Base-by-base conservation (phyloP, 495 filamentous ascomycete genomes). In the Aspergillus conjunctus region DNA sequence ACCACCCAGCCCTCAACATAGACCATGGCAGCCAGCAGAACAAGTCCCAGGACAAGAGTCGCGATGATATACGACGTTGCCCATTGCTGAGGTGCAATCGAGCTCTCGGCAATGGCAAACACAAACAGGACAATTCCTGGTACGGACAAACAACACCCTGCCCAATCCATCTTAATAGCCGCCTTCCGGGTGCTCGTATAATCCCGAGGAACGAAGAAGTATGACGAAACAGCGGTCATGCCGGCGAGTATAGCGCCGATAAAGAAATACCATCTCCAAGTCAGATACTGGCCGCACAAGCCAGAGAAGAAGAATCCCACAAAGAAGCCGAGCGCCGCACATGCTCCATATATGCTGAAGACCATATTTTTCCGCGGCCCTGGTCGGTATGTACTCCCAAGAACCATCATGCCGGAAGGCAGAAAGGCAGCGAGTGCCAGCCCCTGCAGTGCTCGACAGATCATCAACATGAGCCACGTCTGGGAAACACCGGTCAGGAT, bases 291-390 rank as follows among this genome's bases (percentile, higher is more conserved):
- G 4, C 82, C 87, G 3, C 83, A 79, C 1, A 91, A 26, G 0
- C 91, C 92, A 7, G 91, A 89, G 52, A 92, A 83, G 69, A 94
- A 90, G 48, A 95, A 90, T 1, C 92, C 92, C 9, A 84, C 67
- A 63, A 91, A 95, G 75, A 96, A 95, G 0, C 92, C 92, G 0
- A 93, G 61, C 0, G 88, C 86, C 0, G 91, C 91, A 61, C 85
- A 86, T 0, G 87, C 89, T 1, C 91, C 90, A 70, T 93, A 95
- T 0, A 94, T 71, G 45, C 86, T 85, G 69, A 95, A 96, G 0
- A 94, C 84, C 14, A 94, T 62, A 66, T 96, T 96, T 75, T 96
- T 96, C 11, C 92, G 78, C 7, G 90, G 91, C 0, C 91, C 92
- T 0, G 92, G 92, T 7, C 92, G 81, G 67, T 96, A 96, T 2